Evolutionary conservation across 257 asterid genomes (phyloP).

Genomic region (Echites panduratus): DNA sequence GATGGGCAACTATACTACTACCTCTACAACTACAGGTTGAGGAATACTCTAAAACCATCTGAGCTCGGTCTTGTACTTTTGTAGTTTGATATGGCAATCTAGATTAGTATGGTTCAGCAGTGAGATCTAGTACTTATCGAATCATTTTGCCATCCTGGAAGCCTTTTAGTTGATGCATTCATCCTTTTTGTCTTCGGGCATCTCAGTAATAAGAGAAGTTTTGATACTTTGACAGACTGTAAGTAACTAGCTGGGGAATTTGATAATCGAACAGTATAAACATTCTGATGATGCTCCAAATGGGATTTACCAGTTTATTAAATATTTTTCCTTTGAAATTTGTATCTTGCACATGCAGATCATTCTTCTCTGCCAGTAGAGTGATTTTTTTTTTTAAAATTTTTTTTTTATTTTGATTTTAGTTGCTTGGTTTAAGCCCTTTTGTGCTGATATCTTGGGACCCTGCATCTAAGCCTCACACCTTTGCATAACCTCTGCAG

Average conservation of each 20-base stretch:
- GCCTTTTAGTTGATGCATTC: not conserved
- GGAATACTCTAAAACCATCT: conserved; percentile 53
- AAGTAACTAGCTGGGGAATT: not conserved
- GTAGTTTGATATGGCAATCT: conserved; percentile 24
- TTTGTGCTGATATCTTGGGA: too few species aligned
- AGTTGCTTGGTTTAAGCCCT: too few species aligned
- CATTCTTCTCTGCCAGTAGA: too few species aligned
- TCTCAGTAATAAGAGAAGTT: not conserved
- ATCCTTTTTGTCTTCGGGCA: not conserved
- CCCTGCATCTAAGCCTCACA: not conserved
- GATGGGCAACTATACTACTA: conserved; percentile 86
- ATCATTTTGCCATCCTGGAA: too few species aligned
- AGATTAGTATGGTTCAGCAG: not conserved
- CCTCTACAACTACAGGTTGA: conserved; percentile 76
- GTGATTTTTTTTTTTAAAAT: too few species aligned
- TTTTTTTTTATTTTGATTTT: too few species aligned
- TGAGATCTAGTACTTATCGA: too few species aligned
- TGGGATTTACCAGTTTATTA: not conserved
- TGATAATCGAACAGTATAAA: not conserved
- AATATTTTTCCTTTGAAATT: not conserved
- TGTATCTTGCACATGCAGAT: not conserved
- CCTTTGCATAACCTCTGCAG: not conserved
- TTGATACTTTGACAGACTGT: not conserved
- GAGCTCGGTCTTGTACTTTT: conserved; percentile 88
- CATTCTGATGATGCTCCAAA: not conserved